Conservation (phyloP, 2,329 filamentous ascomycete genomes). For the Thelonectria blattea region DNA sequence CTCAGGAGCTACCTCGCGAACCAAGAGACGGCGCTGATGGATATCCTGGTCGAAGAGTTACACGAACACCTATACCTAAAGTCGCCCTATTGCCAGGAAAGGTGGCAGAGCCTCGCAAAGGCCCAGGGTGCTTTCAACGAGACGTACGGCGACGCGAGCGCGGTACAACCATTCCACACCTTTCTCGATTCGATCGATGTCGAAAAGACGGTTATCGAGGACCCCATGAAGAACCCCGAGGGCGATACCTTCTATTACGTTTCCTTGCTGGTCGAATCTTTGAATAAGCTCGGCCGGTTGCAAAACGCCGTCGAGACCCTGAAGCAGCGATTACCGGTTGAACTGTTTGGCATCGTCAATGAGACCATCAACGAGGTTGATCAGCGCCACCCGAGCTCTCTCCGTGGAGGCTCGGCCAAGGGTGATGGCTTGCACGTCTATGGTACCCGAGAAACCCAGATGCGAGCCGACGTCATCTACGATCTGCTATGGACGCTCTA, state of each 20-base stretch:
- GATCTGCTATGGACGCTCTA: constrained; percentile 92
- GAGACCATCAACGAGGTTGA: constrained; percentile 95
- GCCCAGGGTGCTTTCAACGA: constrained; percentile 63
- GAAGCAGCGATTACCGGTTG: constrained; percentile 90
- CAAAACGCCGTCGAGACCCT: constrained; percentile 88
- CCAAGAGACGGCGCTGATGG: constrained; percentile 88
- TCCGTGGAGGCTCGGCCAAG: constrained; percentile 63
- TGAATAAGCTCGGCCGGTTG: constrained; percentile 87
- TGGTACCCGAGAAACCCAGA: constrained; percentile 72
- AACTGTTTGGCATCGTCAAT: constrained; percentile 91
- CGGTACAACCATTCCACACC: constrained; percentile 61
- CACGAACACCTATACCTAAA: constrained; percentile 98
- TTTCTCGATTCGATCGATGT: constrained; percentile 67
- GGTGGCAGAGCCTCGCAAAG: constrained; percentile 85
- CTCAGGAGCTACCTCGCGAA: constrained; percentile 87
- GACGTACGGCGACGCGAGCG: constrained; percentile 52
- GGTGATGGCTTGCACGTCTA: constrained; percentile 66
- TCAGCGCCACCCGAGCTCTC: constrained; percentile 84
- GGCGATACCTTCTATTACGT: constrained; percentile 96
- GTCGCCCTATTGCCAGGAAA: constrained; percentile 94
- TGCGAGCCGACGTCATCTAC: constrained; percentile 84
- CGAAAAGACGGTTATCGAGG: constrained; percentile 73
- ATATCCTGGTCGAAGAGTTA: constrained; percentile 95
- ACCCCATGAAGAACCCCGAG: constrained; percentile 91
- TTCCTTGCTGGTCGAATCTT: constrained; percentile 81